phyloP scores from a whole-genome alignment of 352 stramenopile species.

The Phytophthora idaei region DNA sequence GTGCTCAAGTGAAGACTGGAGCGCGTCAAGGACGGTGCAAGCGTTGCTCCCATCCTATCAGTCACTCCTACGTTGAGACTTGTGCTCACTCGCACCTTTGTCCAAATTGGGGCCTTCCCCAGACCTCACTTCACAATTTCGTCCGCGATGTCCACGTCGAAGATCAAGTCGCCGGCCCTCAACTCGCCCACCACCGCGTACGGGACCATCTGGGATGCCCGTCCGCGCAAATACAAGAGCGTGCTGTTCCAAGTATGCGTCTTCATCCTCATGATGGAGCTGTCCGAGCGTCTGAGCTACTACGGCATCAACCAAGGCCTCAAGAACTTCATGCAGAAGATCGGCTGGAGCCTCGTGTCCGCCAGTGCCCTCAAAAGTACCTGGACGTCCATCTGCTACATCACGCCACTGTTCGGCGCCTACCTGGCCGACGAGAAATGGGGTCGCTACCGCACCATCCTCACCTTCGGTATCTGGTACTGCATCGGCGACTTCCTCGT shows the following conservation, averaged over 20 bases:
- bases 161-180: slow-evolving; percentile 43
- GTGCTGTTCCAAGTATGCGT: slow-evolving; percentile 84
- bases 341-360: slow-evolving; percentile 71
- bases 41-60: slow-evolving; percentile 8
- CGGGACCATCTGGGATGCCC: slow-evolving; percentile 47
- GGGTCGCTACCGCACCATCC: slow-evolving; percentile 49
- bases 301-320: slow-evolving; percentile 90
- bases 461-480: slow-evolving; percentile 87
- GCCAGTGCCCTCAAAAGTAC: slow-evolving; percentile 88
- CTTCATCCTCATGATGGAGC: slow-evolving; percentile 89
- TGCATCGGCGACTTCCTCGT: slow-evolving; percentile 72
- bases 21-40: slow-evolving; percentile 23
- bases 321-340: slow-evolving; percentile 86
- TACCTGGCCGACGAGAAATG: slow-evolving; percentile 89
- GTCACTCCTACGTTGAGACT: slow-evolving; percentile 8
- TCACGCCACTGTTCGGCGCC: slow-evolving; percentile 82
- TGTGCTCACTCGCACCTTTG: too few relatives aligned
- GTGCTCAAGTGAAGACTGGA: slow-evolving; percentile 13
- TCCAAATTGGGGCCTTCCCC: neutral
- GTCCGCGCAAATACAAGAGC: slow-evolving; percentile 72
- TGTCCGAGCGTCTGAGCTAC: slow-evolving; percentile 84
- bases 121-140: slow-evolving; percentile 33
- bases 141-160: slow-evolving; percentile 30
- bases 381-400: slow-evolving; percentile 88
- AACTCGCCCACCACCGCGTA: slow-evolving; percentile 24